Base-by-base conservation (phyloP, 768 basidiomycete species). In the Daedaleopsis nitida region DNA sequence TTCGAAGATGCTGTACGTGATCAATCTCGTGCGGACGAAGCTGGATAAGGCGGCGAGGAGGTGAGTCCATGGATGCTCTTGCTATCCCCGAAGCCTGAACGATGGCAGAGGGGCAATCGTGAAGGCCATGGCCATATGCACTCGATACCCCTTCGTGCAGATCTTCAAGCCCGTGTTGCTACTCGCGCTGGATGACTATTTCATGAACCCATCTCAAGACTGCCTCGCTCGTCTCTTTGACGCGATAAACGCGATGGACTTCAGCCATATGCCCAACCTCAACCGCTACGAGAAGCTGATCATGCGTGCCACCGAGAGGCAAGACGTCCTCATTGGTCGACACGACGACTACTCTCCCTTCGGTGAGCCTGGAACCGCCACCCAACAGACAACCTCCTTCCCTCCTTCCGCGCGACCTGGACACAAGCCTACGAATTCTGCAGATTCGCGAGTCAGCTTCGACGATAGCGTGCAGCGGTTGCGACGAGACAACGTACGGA, bases 81-180 rank as follows among this genome's bases (percentile, higher is more conserved):
- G 13, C 44, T 39, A n/a, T 19, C n/a, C 37, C 38, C n/a, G n/a
- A 1, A 34, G 32, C 14, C 19, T 55, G 35, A 57, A 60, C 23
- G 13, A 21, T 45, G 24, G 44, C 66, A 96, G 96, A 77, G 96
- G 96, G 55, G 96, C 96, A 0, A 85, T 91, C 62, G 94, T 97
- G 60, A 92, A 97, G 75, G 95, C 96, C 1, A 83, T 98, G 76
- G 96, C 96, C 23, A 91, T 98, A 63, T 95, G 92, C 71, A 96
- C 94, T 1, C 86, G 89, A 37, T 90, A 95, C 75, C 94, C 96
- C 0, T 97, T 91, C 73, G 94, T 98, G 60, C 94, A 97, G 68
- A 92, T 97, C 66, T 97, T 94, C 83, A 95, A 96, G 95, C 96
- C 96, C 16, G 86, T 98, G 53, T 86, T 99, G 11, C 79, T 97